Conservation (phyloP, 164 flowering plant species). For the Annona squamosa region DNA sequence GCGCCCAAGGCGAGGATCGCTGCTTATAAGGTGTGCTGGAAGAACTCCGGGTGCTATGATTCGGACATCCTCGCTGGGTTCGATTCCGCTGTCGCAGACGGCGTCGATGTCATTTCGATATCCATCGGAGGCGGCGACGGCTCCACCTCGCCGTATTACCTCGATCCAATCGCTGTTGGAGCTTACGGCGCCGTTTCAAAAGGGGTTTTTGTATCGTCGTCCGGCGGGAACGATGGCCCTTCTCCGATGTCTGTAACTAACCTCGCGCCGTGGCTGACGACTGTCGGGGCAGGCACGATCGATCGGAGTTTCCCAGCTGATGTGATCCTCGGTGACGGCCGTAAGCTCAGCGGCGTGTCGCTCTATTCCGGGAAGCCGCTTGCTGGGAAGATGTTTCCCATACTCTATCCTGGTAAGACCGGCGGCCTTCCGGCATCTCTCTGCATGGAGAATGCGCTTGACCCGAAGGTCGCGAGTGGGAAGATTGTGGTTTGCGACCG, state of each 20-base stretch:
- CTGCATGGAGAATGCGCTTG: constrained; percentile 70
- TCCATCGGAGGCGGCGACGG: constrained; percentile 88
- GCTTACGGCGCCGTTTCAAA: constrained; percentile 52
- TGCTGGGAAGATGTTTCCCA: constrained; percentile 40
- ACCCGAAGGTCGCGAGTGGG: constrained; percentile 42
- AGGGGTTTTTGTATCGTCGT: constrained; percentile 68
- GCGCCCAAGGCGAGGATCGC: constrained; percentile 91
- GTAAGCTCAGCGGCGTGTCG: constrained; percentile 54
- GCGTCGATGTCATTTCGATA: constrained; percentile 83
- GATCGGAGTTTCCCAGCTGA: constrained; percentile 70
- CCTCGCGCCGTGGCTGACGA: constrained; percentile 72
- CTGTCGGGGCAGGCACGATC: constrained; percentile 82
- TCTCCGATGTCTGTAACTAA: constrained; percentile 64
- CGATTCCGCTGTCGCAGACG: constrained; percentile 76
- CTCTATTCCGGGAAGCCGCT: constrained; percentile 59
- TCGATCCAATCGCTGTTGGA: constrained; percentile 80
- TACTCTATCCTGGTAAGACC: constrained; percentile 62
- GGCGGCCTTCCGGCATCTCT: constrained; percentile 51
- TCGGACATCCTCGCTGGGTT: constrained; percentile 89
- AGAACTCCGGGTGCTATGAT: constrained; percentile 69
- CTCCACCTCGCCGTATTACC: constrained; percentile 58
- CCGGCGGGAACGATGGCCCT: constrained; percentile 84
- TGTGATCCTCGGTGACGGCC: constrained; percentile 56
- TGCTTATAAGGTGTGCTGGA: constrained; percentile 91
- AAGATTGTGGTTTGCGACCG: constrained; percentile 82